Evolutionary conservation across 441 rosid genomes (phyloP).

Genomic region (Eutrema salsugineum): DNA sequence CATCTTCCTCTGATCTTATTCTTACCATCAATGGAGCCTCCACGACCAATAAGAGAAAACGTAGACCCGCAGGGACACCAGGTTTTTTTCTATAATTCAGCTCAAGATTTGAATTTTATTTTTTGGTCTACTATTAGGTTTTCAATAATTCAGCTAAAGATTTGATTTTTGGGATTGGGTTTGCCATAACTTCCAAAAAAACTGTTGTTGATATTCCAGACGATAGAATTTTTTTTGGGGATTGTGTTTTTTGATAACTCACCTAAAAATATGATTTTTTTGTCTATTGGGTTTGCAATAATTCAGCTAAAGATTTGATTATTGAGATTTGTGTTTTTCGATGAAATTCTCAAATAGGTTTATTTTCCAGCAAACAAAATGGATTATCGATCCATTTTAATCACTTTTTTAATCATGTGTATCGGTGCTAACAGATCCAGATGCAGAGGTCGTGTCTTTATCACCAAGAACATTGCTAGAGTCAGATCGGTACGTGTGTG

Average conservation of each 20-base stretch:
- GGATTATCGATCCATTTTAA: neutral
- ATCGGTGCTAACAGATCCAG: slow-evolving; percentile 58
- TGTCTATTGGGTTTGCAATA: neutral
- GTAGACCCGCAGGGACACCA: slow-evolving; percentile 94
- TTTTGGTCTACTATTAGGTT: slow-evolving; percentile 9
- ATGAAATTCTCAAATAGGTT: no score
- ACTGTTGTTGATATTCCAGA: neutral
- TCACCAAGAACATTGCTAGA: slow-evolving; percentile 84
- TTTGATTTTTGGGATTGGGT: neutral
- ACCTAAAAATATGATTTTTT: neutral
- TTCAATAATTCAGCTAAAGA: neutral
- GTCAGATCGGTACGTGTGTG: slow-evolving; percentile 88
- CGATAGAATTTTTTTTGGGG: neutral
- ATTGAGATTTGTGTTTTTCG: no score
- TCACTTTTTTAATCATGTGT: neutral
- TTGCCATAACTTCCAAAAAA: neutral
- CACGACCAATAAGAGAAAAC: slow-evolving; percentile 39
- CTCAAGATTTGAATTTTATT: neutral
- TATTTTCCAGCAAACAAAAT: no score
- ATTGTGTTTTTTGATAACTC: neutral
- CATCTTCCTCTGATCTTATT: slow-evolving; percentile 49
- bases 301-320: neutral
- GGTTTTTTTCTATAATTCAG: slow-evolving; percentile 32
- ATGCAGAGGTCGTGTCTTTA: slow-evolving; percentile 83
- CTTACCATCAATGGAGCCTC: slow-evolving; percentile 13